These are phyloP conservation scores for Entomophthora muscae DNA, from an alignment of 371 early-diverging fungal species.

Conservation along the genomic window DNA sequence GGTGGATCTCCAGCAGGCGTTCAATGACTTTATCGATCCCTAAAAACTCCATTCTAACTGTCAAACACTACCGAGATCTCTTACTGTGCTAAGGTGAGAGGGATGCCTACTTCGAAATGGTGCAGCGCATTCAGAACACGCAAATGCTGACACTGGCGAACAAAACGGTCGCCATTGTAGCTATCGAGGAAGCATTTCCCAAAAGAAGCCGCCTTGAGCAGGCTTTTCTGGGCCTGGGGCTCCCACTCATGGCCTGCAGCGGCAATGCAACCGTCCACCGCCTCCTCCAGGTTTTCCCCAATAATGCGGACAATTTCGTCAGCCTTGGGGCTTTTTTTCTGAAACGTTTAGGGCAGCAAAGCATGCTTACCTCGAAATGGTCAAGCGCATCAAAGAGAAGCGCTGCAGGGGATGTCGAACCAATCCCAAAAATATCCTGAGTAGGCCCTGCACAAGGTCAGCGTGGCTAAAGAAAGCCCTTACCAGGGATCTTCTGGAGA, in stretches of 20 bases:
- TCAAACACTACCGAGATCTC: constrained; percentile 4
- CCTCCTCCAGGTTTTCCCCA: constrained; percentile 52
- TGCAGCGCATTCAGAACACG: constrained; percentile 82
- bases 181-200: constrained; percentile 81
- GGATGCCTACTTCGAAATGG: constrained; percentile 68
- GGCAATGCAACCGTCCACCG: constrained; percentile 81
- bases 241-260: constrained; percentile 84
- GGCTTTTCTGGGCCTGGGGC: constrained; percentile 45
- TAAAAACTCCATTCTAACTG: constrained; percentile 44
- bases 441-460: constrained; percentile 32
- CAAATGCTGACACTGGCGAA: constrained; percentile 65
- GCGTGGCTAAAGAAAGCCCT: constrained; percentile 1
- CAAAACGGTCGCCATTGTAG: constrained; percentile 70
- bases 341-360: neutral
- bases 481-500: constrained; percentile 72
- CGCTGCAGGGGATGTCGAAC: constrained; percentile 85
- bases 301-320: constrained; percentile 88
- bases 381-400: constrained; percentile 87
- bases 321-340: constrained; percentile 72
- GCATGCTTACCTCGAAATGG: constrained; percentile 46
- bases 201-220: constrained; percentile 84
- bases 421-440: constrained; percentile 76
- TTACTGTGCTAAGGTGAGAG: constrained; percentile 74
- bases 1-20: constrained; percentile 62
- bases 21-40: constrained; percentile 62